phyloP scores from a whole-genome alignment of 306 rosid genomes.

The Gastrolobium bilobum region DNA sequence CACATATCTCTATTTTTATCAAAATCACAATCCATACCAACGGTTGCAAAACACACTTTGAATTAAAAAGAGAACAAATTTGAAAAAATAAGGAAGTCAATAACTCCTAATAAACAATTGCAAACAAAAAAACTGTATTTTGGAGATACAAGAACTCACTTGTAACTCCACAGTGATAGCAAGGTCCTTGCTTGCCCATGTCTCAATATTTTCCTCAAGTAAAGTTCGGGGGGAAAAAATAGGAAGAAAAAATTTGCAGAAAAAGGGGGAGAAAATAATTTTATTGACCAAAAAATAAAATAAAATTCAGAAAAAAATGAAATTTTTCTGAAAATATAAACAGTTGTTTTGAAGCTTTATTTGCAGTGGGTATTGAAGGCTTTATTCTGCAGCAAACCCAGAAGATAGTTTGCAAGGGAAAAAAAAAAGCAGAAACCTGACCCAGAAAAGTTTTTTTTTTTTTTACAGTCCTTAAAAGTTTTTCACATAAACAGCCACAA shows the following conservation, averaged over 20 bases:
- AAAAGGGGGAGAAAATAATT: slow-evolving; percentile 44
- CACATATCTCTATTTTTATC: slow-evolving; percentile 40
- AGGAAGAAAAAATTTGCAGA: slow-evolving; percentile 55
- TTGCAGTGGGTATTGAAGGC: slow-evolving; percentile 57
- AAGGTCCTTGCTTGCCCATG: slow-evolving; percentile 99
- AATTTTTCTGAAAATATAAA: slow-evolving; percentile 54
- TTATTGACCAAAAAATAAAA: slow-evolving; percentile 46
- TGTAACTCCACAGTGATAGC: slow-evolving; percentile 99
- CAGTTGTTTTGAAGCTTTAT: slow-evolving; percentile 54
- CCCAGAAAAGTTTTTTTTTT: slow-evolving; percentile 67
- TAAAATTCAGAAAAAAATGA: neutral
- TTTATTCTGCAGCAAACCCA: slow-evolving; percentile 71
- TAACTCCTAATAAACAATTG: slow-evolving; percentile 20
- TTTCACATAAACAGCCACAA: slow-evolving; percentile 57
- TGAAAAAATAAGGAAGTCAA: slow-evolving; percentile 29
- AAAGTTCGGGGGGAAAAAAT: slow-evolving; percentile 53
- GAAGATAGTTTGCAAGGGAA: slow-evolving; percentile 55
- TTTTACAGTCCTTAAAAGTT: slow-evolving; percentile 60
- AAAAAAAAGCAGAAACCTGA: slow-evolving; percentile 67
- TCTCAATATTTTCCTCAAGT: slow-evolving; percentile 66
- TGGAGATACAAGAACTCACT: slow-evolving; percentile 98
- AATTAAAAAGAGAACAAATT: slow-evolving; percentile 35
- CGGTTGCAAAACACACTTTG: slow-evolving; percentile 41
- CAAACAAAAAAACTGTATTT: slow-evolving; percentile 36
- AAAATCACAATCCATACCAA: slow-evolving; percentile 50